phyloP scores from a whole-genome alignment of 2,329 filamentous ascomycete species.

The Xylariaceae sp. region DNA sequence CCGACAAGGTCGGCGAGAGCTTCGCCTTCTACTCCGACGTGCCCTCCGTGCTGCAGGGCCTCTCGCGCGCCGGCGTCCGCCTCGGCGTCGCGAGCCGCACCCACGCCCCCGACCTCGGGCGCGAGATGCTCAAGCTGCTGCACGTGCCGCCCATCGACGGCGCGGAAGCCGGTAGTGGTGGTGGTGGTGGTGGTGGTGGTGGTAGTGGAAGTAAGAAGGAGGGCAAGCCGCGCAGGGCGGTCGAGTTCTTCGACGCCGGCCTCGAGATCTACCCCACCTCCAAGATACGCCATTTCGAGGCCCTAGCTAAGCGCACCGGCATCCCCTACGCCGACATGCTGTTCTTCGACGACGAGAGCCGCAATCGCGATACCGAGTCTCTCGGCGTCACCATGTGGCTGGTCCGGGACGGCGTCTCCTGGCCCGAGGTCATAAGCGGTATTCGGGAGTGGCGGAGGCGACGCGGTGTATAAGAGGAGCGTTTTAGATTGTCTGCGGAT shows the following conservation, averaged over 20 bases:
- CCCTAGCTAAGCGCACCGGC: constrained; percentile 70
- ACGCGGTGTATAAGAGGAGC: constrained; percentile 47
- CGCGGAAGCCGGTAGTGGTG: constrained; percentile 14
- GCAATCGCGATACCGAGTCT: constrained; percentile 79
- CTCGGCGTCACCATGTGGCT: constrained; percentile 85
- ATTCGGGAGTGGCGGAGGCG: constrained; percentile 80
- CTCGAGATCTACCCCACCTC: constrained; percentile 73
- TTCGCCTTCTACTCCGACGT: constrained; percentile 74
- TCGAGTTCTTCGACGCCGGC: constrained; percentile 63
- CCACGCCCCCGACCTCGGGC: constrained; percentile 74
- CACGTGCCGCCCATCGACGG: constrained; percentile 51
- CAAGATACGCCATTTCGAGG: constrained; percentile 85
- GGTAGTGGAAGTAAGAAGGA: constrained; percentile 29
- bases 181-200: constrained; percentile 7
- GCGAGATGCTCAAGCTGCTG: constrained; percentile 78
- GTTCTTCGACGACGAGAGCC: constrained; percentile 91
- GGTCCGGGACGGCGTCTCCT: constrained; percentile 77
- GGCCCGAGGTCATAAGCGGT: constrained; percentile 76
- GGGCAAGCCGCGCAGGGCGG: constrained; percentile 47
- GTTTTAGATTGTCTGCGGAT: too few species aligned
- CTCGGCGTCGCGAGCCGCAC: constrained; percentile 83
- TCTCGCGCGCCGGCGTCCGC: constrained; percentile 49
- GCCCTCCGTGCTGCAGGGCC: constrained; percentile 65
- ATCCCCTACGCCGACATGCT: constrained; percentile 82
- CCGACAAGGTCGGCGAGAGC: constrained; percentile 64